Evolutionary conservation across 495 filamentous ascomycete genomes (phyloP), one percentile per base, ranked within the genome.

Genomic region (Lineolata rhizophorae): DNA sequence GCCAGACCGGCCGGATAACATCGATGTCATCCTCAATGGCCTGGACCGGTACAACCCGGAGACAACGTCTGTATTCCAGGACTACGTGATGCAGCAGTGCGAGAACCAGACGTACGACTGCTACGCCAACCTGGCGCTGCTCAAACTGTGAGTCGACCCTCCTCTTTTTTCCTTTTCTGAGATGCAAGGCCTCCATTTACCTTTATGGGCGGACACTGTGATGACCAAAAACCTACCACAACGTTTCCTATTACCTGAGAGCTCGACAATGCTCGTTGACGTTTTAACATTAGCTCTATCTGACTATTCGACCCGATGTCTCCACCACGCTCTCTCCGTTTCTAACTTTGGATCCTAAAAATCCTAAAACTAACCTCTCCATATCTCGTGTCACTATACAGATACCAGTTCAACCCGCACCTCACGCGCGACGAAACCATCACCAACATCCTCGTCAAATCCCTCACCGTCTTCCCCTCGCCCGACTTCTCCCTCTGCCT

Each of bases 211-310:
- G 5, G 10, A 20, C 9, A 21, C 15, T 13, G 6, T 5, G 4
- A 59, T 70, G 76, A 91, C 79, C 79, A 76, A 64, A 48, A 54
- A 66, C 47, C 44, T 53, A 56, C 46, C 47, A 65, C 47, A 72
- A 87, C 82, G 85, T 94, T 93, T 92, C 80, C 81, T 92, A 94
- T 93, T 93, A 93, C 69, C 82, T 77, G 81, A 91, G 45, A 38
- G 27, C 42, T 56, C 46, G 51, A 44, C 25, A 58, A 49, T 39
- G 38, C 44, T 16, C 28, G 10, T 8, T 26, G 22, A 26, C 8
- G 8, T 8, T 26, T 12, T 8, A 8, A 8, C 67, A 65, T 69
- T 70, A 65, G 60, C 55, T 66, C 57, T 72, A 67, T 69, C 70
- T 76, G 70, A 76, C 51, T 29, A 22, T 30, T 30, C 30, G 20